Evolutionary conservation across 495 filamentous ascomycete species (phyloP), one percentile per base, ranked within the genome.

Genomic region (Annulohypoxylon moriforme): DNA sequence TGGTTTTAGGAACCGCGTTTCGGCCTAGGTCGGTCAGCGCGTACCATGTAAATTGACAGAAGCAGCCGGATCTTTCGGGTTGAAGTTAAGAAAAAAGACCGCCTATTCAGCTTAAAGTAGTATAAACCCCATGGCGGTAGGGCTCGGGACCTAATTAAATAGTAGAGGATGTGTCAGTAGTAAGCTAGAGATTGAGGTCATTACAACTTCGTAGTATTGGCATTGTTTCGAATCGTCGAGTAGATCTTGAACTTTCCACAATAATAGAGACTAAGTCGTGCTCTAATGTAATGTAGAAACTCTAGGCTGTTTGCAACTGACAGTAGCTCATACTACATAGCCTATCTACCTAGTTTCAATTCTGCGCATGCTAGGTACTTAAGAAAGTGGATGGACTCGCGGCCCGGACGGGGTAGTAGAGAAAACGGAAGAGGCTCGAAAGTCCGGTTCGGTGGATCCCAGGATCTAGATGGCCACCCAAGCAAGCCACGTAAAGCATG

Each of bases 401-500:
- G 60, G 50, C 49, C 53, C 59, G 53, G 24, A 63, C 65, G 31
- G 46, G 55, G 55, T 56, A 46, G 44, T 56, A 53, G 25, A 20
- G 22, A 34, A 61, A 60, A 38, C 18, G 64, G 64, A 61, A 55
- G 49, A 68, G 67, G 49, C 31, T 56, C 14, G 55, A 50, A 59
- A 56, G 27, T 56, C 42, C 36, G 52, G 29, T 24, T 57, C 40
- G 36, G 57, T 59, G 60, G 53, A 61, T 60, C 56, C 44, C 11
- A 49, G 46, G 20, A 63, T 50, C 44, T 42, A 58, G 47, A 64
- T 56, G 49, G 50, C 16, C 13, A 40, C 70, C 47, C 47, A 66
- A 66, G 66, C 57, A 42, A 62, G 62, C 71, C 71, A 69, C 66
- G 71, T 73, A 67, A 69, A 46, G 66, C 50, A 46, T 52, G 57